phyloP scores from a whole-genome alignment of 2,329 filamentous ascomycete species.

The Calonectria montana region DNA sequence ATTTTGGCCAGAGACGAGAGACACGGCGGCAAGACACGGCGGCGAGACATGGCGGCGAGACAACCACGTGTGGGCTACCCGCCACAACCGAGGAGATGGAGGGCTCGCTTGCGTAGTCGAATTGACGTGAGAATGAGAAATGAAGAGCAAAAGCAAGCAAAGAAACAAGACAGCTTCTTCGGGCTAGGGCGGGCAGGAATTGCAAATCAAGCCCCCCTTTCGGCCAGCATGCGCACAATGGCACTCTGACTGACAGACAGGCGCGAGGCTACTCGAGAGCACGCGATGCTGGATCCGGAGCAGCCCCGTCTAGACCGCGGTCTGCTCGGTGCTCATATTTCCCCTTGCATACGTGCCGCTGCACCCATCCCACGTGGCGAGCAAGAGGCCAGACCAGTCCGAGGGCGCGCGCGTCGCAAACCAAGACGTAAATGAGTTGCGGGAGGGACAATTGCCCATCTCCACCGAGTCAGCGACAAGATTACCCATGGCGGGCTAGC shows the following conservation, averaged over 20 bases:
- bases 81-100: not conserved
- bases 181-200: not conserved
- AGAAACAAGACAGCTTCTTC: not conserved
- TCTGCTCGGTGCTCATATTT: not conserved
- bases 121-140: not conserved
- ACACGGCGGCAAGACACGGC: not conserved
- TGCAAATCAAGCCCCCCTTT: not conserved
- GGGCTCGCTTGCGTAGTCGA: not conserved
- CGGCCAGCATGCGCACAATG: not conserved
- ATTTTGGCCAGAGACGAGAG: not conserved
- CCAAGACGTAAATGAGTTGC: not conserved
- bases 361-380: conserved; percentile 37
- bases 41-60: not conserved
- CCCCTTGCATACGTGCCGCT: conserved; percentile 34
- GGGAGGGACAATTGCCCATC: not conserved
- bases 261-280: not conserved
- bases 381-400: conserved; percentile 7
- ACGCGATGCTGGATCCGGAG: conserved; percentile 25
- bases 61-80: conserved; percentile 13
- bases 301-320: conserved; percentile 19
- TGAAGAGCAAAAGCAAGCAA: not conserved
- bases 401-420: not conserved
- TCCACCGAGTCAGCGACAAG: conserved; percentile 2
- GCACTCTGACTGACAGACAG: not conserved
- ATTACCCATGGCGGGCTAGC: not conserved